Conservation (phyloP, 306 rosid species). For the Comarum palustre region DNA sequence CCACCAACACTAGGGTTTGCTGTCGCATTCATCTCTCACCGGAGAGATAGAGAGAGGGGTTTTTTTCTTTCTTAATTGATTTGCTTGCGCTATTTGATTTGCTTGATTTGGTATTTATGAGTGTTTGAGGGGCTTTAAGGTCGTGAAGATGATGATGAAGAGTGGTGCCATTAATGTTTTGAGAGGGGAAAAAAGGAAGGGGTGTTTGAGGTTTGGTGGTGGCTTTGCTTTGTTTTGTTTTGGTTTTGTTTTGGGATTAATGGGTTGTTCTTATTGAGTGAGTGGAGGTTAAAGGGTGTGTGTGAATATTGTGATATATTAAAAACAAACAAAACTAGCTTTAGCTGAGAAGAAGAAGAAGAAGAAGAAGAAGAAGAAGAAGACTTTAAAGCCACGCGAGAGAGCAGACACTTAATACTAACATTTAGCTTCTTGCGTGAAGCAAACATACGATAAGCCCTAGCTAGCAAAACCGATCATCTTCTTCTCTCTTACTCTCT, state of each 20-base stretch:
- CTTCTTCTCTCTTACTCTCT: constrained; percentile 4
- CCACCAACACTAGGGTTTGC: constrained; percentile 45
- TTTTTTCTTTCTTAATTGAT: background rate
- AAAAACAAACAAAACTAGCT: constrained; percentile 6
- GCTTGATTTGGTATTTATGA: background rate
- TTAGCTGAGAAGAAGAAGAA: constrained; percentile 9
- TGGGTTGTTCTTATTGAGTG: constrained; percentile 18
- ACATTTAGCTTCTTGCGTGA: constrained; percentile 90
- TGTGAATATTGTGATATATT: constrained; percentile 8
- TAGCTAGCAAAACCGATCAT: constrained; percentile 24
- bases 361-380: constrained; percentile 26
- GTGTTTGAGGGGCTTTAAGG: constrained; percentile 22
- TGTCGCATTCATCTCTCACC: constrained; percentile 46
- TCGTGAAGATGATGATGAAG: constrained; percentile 8
- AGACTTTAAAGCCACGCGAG: constrained; percentile 95
- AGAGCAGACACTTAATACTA: constrained; percentile 58
- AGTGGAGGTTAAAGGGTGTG: constrained; percentile 13
- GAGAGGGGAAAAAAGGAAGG: constrained; percentile 10
- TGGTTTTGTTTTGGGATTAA: constrained; percentile 23
- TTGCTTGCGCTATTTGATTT: background rate
- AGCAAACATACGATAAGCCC: constrained; percentile 85
- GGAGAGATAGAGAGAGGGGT: no score
- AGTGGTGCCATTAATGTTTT: constrained; percentile 15
- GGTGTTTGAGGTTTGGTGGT: constrained; percentile 51
- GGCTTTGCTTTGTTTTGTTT: constrained; percentile 50